Percentiles rank a stretch among this genome's conserved stretches.
Evolutionary conservation across 768 basidiomycete genomes (phyloP).

Genomic region (Rubroboletus pulcherrimus): DNA sequence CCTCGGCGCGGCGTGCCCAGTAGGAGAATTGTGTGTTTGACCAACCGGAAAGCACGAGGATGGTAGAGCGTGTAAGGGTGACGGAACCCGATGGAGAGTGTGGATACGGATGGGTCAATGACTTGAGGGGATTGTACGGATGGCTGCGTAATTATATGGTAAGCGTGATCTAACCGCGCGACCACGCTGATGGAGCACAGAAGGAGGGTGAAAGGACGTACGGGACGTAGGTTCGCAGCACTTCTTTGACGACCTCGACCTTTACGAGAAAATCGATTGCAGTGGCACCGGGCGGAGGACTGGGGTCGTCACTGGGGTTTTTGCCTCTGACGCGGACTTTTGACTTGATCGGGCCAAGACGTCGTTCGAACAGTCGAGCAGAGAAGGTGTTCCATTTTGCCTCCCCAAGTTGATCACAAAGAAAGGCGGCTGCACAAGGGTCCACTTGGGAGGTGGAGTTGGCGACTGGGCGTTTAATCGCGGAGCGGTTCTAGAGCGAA

Average conservation of each 20-base stretch:
- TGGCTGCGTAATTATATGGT: slow-evolving; percentile 36
- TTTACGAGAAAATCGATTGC: slow-evolving; percentile 52
- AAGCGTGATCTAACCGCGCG: slow-evolving; percentile 16
- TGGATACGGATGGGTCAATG: slow-evolving; percentile 38
- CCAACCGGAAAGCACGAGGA: slow-evolving; percentile 48
- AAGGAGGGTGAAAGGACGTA: slow-evolving; percentile 27
- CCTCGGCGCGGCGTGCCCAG: slow-evolving; percentile 50
- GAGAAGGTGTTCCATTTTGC: slow-evolving; percentile 45
- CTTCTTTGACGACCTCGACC: slow-evolving; percentile 50
- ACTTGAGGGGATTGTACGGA: slow-evolving; percentile 51
- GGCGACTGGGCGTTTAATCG: slow-evolving; percentile 23
- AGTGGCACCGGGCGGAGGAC: slow-evolving; percentile 34
- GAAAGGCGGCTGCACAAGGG: slow-evolving; percentile 43
- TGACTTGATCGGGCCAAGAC: slow-evolving; percentile 38
- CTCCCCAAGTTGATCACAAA: slow-evolving; percentile 42
- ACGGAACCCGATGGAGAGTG: slow-evolving; percentile 41
- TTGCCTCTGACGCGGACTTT: slow-evolving; percentile 33
- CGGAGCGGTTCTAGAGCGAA: slow-evolving; percentile 24
- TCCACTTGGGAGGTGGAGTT: slow-evolving; percentile 32
- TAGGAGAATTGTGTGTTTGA: slow-evolving; percentile 54
- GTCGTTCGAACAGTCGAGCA: slow-evolving; percentile 44
- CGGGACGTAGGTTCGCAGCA: slow-evolving; percentile 47
- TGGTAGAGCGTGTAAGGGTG: slow-evolving; percentile 44
- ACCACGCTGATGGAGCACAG: slow-evolving; percentile 4
- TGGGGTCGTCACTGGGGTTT: slow-evolving; percentile 26